A percentile compares a stretch with the other conserved stretches of the same genome.
These are phyloP conservation scores for Trichocladium uniseriatum DNA, from an alignment of 495 filamentous ascomycete genomes.

Conservation along the genomic window DNA sequence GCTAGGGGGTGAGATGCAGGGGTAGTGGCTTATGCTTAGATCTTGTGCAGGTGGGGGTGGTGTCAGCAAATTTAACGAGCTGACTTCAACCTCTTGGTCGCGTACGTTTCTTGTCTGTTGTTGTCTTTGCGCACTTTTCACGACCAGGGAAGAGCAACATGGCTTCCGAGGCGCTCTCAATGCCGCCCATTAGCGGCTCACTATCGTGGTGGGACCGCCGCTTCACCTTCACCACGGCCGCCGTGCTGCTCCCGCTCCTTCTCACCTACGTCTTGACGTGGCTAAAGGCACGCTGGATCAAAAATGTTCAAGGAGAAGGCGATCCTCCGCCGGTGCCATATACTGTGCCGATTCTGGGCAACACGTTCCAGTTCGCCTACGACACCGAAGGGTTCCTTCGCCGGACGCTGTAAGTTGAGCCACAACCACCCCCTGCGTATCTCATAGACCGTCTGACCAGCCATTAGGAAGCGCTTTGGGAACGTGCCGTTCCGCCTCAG, in stretches of 20 bases:
- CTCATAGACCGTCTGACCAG: not conserved
- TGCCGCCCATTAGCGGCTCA: not conserved
- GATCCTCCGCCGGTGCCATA: conserved; percentile 20
- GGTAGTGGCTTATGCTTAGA: too few species aligned
- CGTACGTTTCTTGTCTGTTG: not conserved
- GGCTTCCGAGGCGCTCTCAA: too few species aligned
- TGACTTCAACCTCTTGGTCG: too few species aligned
- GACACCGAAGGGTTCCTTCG: conserved; percentile 9
- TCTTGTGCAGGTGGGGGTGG: too few species aligned
- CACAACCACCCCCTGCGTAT: not conserved
- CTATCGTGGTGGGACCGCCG: not conserved
- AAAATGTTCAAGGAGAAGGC: not conserved
- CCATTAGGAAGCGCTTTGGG: not conserved
- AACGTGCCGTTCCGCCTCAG: conserved; percentile 5
- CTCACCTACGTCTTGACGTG: conserved; percentile 7
- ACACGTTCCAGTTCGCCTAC: conserved; percentile 16
- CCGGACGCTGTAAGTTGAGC: conserved; percentile 4
- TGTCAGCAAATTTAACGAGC: too few species aligned
- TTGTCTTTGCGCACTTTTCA: not conserved
- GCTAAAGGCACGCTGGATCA: not conserved
- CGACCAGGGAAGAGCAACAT: not conserved
- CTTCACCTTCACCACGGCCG: not conserved
- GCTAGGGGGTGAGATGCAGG: too few species aligned
- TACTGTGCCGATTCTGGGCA: conserved; percentile 15
- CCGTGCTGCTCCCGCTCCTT: conserved; percentile 5